Evolutionary conservation across 2,329 filamentous ascomycete species (phyloP).

Genomic region (Beauveria sp.): DNA sequence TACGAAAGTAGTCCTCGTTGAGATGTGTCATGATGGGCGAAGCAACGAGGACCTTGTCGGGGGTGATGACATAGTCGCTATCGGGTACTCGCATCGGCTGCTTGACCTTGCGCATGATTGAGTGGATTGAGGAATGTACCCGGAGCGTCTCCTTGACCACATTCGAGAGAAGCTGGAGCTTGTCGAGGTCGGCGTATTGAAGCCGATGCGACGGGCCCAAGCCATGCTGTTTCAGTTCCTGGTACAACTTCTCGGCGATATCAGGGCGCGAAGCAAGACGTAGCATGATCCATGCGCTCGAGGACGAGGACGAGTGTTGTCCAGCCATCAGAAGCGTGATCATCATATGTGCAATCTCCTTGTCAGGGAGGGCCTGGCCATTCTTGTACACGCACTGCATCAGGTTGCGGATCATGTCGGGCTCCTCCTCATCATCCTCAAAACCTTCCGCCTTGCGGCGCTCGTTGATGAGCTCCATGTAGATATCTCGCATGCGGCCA

Average conservation of each 20-base stretch:
- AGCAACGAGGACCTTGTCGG: constrained; percentile 40
- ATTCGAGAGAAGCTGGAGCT: background rate
- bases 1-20: constrained; percentile 51
- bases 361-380: constrained; percentile 59
- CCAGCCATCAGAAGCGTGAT: constrained; percentile 83
- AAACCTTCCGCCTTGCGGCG: constrained; percentile 40
- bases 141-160: constrained; percentile 66
- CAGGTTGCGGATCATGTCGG: constrained; percentile 73
- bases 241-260: constrained; percentile 62
- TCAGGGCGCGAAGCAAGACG: constrained; percentile 65
- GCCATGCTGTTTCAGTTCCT: constrained; percentile 50
- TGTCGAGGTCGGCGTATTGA: constrained; percentile 15
- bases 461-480: constrained; percentile 62
- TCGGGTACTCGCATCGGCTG: constrained; percentile 53
- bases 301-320: constrained; percentile 72
- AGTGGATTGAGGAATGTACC: constrained; percentile 65
- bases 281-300: constrained; percentile 71
- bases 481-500: constrained; percentile 60
- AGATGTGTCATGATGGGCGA: constrained; percentile 36
- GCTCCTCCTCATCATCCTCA: constrained; percentile 40
- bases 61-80: constrained; percentile 46
- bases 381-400: constrained; percentile 74
- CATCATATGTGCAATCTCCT: constrained; percentile 79
- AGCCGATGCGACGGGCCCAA: constrained; percentile 24
- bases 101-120: constrained; percentile 66